These are phyloP conservation scores for Artemisia tridentata DNA, from an alignment of 129 eudicot genomes.

Conservation along the genomic window DNA sequence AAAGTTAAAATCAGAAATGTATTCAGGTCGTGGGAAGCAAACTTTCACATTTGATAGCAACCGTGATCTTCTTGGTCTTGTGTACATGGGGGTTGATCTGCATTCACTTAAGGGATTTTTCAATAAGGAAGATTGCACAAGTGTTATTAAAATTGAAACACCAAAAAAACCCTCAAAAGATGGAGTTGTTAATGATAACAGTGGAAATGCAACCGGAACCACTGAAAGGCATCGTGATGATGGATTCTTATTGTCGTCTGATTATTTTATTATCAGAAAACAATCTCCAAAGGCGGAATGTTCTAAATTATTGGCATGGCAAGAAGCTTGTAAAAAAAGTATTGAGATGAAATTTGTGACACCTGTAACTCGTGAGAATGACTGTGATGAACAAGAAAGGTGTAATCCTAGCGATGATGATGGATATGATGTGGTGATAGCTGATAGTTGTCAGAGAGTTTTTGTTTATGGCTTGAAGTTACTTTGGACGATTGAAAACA, in stretches of 20 bases:
- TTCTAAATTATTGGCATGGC: constrained; percentile 82
- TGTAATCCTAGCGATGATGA: constrained; percentile 95
- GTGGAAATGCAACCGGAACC: constrained; percentile 27
- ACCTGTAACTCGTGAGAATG: constrained; percentile 68
- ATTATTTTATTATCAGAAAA: constrained; percentile 85
- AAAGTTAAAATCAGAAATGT: constrained; percentile 73
- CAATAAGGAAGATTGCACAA: constrained; percentile 55
- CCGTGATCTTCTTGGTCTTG: constrained; percentile 83
- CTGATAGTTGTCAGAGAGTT: constrained; percentile 82
- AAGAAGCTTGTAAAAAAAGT: constrained; percentile 87
- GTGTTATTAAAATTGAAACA: constrained; percentile 60
- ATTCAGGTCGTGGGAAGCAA: constrained; percentile 75
- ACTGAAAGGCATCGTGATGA: constrained; percentile 64
- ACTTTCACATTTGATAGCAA: constrained; percentile 70
- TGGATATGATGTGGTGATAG: constrained; percentile 84
- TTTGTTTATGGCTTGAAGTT: constrained; percentile 88
- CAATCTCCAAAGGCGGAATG: constrained; percentile 91
- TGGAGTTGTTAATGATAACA: constrained; percentile 37
- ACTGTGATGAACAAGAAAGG: constrained; percentile 70
- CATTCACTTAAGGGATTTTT: constrained; percentile 70
- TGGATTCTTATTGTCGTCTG: constrained; percentile 87
- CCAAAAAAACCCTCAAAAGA: constrained; percentile 62
- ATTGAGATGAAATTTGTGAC: constrained; percentile 71
- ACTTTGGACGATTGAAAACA: constrained; percentile 78
- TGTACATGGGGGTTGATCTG: constrained; percentile 83